Percentiles rank a stretch among this genome's conserved stretches.
phyloP scores from a whole-genome alignment of 768 basidiomycete genomes.

The Krasilnikovozyma curviuscula region DNA sequence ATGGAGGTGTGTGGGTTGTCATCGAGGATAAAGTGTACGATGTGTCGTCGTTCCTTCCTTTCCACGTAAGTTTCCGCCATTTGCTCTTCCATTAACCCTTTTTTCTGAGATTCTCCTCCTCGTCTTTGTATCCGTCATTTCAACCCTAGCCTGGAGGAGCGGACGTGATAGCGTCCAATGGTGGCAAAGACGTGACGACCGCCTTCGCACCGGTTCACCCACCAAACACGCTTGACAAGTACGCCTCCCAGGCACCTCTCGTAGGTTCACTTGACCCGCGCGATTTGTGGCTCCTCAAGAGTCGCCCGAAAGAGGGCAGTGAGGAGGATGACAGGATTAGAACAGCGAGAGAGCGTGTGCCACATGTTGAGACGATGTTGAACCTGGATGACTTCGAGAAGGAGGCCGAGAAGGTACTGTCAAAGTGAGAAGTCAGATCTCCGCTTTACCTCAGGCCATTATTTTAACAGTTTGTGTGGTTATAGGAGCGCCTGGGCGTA shows the following conservation, averaged over 20 bases:
- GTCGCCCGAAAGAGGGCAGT: no score
- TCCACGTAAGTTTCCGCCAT: no score
- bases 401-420: no score
- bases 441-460: no score
- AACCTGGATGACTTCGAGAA: slow-evolving; percentile 11
- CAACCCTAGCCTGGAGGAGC: slow-evolving; percentile 6
- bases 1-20: slow-evolving; percentile 1
- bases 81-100: no score
- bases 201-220: slow-evolving; percentile 10
- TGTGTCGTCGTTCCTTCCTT: no score
- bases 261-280: background rate
- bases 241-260: background rate
- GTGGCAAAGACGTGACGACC: slow-evolving; percentile 1
- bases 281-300: background rate
- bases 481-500: no score
- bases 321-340: slow-evolving; percentile 5
- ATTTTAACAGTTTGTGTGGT: no score
- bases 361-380: slow-evolving; percentile 4
- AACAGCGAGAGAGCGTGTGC: background rate
- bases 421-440: slow-evolving; percentile 4
- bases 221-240: slow-evolving; percentile 3
- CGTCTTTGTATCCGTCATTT: no score
- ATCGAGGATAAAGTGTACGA: slow-evolving; percentile 1
- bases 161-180: slow-evolving; percentile 6
- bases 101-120: no score